Evolutionary conservation across 73 alveolate species (phyloP).

Genomic region (Symbiodinium pilosum): DNA sequence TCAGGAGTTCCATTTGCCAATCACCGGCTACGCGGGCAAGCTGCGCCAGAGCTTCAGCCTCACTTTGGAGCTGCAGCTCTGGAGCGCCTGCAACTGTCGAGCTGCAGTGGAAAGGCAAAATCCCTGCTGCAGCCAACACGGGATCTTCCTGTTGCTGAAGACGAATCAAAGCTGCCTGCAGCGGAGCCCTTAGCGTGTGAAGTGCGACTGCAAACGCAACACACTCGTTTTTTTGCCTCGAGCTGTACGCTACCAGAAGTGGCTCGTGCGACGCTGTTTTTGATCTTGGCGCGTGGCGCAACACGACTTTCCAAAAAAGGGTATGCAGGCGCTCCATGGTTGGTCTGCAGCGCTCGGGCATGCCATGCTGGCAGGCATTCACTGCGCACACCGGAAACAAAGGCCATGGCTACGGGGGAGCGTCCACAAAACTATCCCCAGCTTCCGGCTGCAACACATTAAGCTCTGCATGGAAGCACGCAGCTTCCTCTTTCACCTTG

Average conservation of each 20-base stretch:
- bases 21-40: conserved; percentile 15
- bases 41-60: background rate
- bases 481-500: background rate
- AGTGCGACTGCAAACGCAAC: background rate
- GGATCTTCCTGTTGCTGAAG: background rate
- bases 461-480: background rate
- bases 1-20: background rate
- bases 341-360: conserved; percentile 17
- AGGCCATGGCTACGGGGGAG: conserved; percentile 20
- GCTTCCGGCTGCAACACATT: conserved; percentile 28
- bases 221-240: background rate
- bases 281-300: background rate
- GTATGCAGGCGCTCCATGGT: background rate
- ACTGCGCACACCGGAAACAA: conserved; percentile 1
- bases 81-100: background rate
- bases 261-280: background rate
- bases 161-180: conserved; percentile 17
- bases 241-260: background rate
- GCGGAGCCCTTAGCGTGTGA: conserved; percentile 36
- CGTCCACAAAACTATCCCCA: background rate
- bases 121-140: background rate
- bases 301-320: conserved; percentile 10
- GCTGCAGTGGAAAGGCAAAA: background rate
- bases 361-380: background rate
- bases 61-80: background rate